phyloP scores from a whole-genome alignment of 2,329 filamentous ascomycete genomes.

The Verticillium dahliae region DNA sequence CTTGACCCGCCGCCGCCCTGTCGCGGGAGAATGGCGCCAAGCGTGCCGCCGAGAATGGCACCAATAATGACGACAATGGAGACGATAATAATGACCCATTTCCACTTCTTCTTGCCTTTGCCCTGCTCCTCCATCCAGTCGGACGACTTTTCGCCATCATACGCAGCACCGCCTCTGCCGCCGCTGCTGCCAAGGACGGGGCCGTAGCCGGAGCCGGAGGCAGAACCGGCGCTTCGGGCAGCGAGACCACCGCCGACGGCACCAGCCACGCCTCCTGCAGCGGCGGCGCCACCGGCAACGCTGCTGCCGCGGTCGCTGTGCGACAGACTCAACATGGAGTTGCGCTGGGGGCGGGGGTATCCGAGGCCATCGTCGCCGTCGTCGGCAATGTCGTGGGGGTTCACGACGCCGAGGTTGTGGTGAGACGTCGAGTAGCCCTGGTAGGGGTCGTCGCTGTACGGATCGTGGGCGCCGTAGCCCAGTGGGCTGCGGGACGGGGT shows the following conservation, averaged over 20 bases:
- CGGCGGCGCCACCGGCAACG: constrained; percentile 39
- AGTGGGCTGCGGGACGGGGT: constrained; percentile 45
- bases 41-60: constrained; percentile 66
- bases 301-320: constrained; percentile 24
- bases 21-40: constrained; percentile 63
- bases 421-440: constrained; percentile 45
- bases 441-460: constrained; percentile 62
- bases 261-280: constrained; percentile 35
- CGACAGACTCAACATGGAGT: constrained; percentile 54
- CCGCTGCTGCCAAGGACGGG: constrained; percentile 36
- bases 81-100: constrained; percentile 59
- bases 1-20: constrained; percentile 22
- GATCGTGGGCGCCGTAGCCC: constrained; percentile 31
- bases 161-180: constrained; percentile 22
- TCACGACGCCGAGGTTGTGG: constrained; percentile 51
- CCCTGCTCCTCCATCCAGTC: constrained; percentile 57
- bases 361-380: constrained; percentile 81
- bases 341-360: constrained; percentile 42
- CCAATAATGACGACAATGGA: constrained; percentile 61
- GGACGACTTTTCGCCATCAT: constrained; percentile 53
- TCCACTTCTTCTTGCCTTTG: constrained; percentile 57
- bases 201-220: constrained; percentile 40
- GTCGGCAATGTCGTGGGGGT: constrained; percentile 76
- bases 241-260: constrained; percentile 25
- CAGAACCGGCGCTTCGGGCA: constrained; percentile 20